Base-by-base conservation (phyloP, 1,284 basidiomycete species). In the Malassezia brasiliensis region DNA sequence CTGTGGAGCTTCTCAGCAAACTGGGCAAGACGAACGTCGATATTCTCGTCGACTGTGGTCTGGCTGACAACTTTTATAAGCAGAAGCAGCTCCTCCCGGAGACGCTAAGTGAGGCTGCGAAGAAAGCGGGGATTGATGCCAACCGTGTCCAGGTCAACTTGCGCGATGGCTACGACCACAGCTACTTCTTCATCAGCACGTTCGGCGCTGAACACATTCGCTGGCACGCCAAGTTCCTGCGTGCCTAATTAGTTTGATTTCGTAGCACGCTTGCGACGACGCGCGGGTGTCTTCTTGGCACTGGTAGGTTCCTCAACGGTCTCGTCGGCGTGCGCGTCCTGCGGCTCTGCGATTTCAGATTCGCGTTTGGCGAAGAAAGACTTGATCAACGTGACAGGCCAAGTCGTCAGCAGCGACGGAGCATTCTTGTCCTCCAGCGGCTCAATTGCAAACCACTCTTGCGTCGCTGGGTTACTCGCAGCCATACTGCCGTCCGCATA, bases 161-260 rank as follows among this genome's bases (percentile, higher is more conserved):
- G 61, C 88, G 93, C 55, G 85, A 87, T 47, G 90, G 85, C 10
- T 96, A 94, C 72, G 91, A 98, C 74, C 93, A 96, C 76, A 62
- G 58, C 74, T 77, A 69, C 62, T 69, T 50, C 42, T 69, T 83
- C 79, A 82, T 86, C 67, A 83, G 83, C 25, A 85, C 83, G 0
- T 87, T 85, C 67, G 82, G 69, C 0, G 62, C 67, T 4, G 72
- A 72, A n/a, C 72, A 74, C 36, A 53, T 74, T 46, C 54, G 56
- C 44, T 74, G 58, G 53, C 72, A 74, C 47, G 72, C 72, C 17
- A 60, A 73, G 56, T 65, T 61, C 60, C 59, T 74, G 30, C 64
- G 60, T 36, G 20, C 25, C 9, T 46, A 50, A 12, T 17, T 51
- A 47, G 45, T 36, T 14, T 20, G 19, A 2, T 36, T 47, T 32